phyloP scores from a whole-genome alignment of 495 filamentous ascomycete species.

The Aspergillus wentii region DNA sequence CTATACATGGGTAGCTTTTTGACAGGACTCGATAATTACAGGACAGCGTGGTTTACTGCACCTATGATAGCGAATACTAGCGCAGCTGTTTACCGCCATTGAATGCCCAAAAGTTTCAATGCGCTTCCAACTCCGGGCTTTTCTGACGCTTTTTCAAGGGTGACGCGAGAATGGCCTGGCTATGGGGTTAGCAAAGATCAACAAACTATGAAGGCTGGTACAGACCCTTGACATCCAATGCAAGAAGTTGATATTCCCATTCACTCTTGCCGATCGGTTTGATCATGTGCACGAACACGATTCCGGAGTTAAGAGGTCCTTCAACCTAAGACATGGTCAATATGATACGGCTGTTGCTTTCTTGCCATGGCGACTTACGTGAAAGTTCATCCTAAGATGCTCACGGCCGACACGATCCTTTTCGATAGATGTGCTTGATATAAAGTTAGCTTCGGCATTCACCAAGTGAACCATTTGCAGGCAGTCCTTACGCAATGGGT shows the following conservation, averaged over 20 bases:
- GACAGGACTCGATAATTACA: too few relatives aligned
- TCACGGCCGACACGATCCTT: constrained; percentile 73
- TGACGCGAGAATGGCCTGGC: constrained; percentile 39
- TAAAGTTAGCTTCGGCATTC: background rate
- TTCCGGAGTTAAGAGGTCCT: constrained; percentile 70
- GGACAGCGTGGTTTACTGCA: too few relatives aligned
- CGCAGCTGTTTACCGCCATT: constrained; percentile 50
- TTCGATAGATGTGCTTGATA: constrained; percentile 52
- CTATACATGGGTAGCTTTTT: too few relatives aligned
- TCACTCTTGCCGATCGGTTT: constrained; percentile 58
- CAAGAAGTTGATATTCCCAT: constrained; percentile 77
- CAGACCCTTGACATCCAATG: constrained; percentile 67
- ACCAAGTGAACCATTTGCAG: too few relatives aligned
- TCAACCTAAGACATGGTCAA: constrained; percentile 57
- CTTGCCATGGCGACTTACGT: too few relatives aligned
- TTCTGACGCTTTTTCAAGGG: constrained; percentile 43
- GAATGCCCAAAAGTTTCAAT: constrained; percentile 47
- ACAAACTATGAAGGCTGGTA: background rate
- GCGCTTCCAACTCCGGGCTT: constrained; percentile 33
- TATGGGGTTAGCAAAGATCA: constrained; percentile 1
- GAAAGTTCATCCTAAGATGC: constrained; percentile 83
- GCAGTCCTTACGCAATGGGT: constrained; percentile 71
- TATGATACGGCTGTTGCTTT: too few relatives aligned
- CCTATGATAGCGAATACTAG: too few relatives aligned
- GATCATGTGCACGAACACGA: constrained; percentile 72